These are phyloP conservation scores for Corynascus novoguineensis DNA, from an alignment of 495 filamentous ascomycete species.

Conservation along the genomic window DNA sequence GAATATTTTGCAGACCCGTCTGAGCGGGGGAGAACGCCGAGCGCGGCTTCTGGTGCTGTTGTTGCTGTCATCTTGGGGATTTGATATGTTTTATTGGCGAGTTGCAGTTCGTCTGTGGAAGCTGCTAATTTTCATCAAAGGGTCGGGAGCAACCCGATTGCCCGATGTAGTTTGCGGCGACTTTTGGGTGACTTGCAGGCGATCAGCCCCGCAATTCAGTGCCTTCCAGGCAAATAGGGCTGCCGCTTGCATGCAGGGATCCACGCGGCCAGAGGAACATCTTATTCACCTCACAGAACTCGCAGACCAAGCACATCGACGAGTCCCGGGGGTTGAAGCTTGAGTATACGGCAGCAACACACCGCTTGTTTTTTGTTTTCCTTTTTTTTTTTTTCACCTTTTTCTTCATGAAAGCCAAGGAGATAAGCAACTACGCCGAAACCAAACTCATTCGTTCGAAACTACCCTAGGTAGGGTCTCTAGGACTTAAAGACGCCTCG, in stretches of 20 bases:
- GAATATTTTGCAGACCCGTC: constrained; percentile 87
- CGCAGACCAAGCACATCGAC: too few relatives aligned
- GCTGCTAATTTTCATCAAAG: background rate
- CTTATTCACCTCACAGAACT: background rate
- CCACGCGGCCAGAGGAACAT: too few relatives aligned
- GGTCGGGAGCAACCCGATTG: background rate
- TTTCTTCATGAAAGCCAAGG: too few relatives aligned
- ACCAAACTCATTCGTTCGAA: too few relatives aligned
- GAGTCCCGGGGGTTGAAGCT: too few relatives aligned
- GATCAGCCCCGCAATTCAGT: constrained; percentile 23
- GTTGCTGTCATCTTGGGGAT: constrained; percentile 38
- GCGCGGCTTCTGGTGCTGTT: constrained; percentile 41
- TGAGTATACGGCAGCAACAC: too few relatives aligned
- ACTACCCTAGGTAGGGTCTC: too few relatives aligned
- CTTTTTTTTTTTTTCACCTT: too few relatives aligned
- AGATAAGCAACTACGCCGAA: too few relatives aligned
- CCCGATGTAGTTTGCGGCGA: constrained; percentile 6
- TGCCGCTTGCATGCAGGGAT: constrained; percentile 12
- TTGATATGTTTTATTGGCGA: background rate
- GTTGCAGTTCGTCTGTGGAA: background rate
- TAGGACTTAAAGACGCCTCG: too few relatives aligned
- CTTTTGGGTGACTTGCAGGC: constrained; percentile 18
- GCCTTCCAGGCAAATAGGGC: constrained; percentile 11
- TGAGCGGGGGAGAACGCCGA: constrained; percentile 61
- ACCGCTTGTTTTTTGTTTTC: too few relatives aligned